A percentile compares a stretch with the other conserved stretches of the same genome.
Conservation (phyloP, 257 asterid species). For the Solanum chilense region DNA sequence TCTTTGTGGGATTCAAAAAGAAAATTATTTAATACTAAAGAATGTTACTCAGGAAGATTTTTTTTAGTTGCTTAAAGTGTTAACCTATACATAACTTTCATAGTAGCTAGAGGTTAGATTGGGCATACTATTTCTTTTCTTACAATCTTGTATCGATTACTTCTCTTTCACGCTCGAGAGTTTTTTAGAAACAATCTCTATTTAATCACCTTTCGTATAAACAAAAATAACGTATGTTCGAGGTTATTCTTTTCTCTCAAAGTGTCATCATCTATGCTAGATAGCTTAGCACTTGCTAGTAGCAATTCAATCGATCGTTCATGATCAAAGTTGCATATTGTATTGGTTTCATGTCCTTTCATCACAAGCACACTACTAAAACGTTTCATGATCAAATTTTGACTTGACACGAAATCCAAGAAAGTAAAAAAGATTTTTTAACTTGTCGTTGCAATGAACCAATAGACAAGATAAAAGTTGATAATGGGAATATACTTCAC, state of each 20-base stretch:
- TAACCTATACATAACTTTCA: not conserved
- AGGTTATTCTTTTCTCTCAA: not conserved
- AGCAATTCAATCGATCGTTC: not conserved
- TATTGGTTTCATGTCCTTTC: not conserved
- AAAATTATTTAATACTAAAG: not conserved
- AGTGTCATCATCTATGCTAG: not conserved
- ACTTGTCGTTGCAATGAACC: not conserved
- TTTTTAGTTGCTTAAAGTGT: not conserved
- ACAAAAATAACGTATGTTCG: not conserved
- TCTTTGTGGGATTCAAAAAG: not conserved
- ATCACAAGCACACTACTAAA: not conserved
- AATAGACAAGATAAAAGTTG: not conserved
- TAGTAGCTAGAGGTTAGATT: not conserved
- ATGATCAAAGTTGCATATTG: not conserved
- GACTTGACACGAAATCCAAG: accelerated
- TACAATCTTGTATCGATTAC: not conserved
- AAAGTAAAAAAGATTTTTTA: not conserved
- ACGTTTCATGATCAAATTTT: not conserved
- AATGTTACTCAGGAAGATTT: not conserved
- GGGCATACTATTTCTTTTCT: not conserved
- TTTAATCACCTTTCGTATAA: not conserved
- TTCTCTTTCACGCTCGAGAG: not conserved
- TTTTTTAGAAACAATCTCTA: not conserved
- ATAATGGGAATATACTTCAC: not conserved
- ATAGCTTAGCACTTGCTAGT: not conserved